phyloP scores from a whole-genome alignment of 345 rosid genomes.

The Mercurialis annua region DNA sequence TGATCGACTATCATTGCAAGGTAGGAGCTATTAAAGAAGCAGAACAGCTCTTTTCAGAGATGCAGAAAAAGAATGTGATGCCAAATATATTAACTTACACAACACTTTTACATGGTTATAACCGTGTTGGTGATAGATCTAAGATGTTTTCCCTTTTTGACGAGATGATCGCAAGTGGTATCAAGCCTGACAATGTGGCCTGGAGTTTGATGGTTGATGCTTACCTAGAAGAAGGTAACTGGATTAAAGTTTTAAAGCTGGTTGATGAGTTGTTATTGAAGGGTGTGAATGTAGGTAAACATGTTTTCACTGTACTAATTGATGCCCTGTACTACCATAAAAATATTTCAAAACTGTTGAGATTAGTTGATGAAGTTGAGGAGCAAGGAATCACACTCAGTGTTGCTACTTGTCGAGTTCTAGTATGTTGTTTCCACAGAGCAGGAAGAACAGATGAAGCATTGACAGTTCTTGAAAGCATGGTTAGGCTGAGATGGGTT shows the following conservation, averaged over 20 bases:
- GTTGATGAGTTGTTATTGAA: conserved; percentile 46
- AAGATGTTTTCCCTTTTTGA: conserved; percentile 53
- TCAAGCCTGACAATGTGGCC: conserved; percentile 62
- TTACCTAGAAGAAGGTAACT: conserved; percentile 49
- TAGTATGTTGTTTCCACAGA: conserved; percentile 45
- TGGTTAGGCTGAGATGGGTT: conserved; percentile 49
- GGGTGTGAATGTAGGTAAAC: conserved; percentile 35
- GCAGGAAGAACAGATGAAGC: conserved; percentile 46
- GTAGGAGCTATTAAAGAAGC: conserved; percentile 54
- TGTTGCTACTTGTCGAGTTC: conserved; percentile 40
- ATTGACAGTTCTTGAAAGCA: conserved; percentile 42
- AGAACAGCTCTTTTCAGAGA: conserved; percentile 46
- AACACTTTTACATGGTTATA: conserved; percentile 55
- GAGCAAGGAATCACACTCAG: conserved; percentile 45
- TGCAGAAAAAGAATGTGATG: conserved; percentile 47
- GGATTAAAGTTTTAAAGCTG: conserved; percentile 40
- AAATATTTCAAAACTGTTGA: conserved; percentile 20
- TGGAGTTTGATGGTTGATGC: conserved; percentile 50
- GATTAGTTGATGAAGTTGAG: conserved; percentile 34
- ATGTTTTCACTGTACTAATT: conserved; percentile 25
- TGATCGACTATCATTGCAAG: conserved; percentile 66
- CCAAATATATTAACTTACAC: conserved; percentile 58
- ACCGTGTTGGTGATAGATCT: conserved; percentile 36
- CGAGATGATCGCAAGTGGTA: conserved; percentile 50
- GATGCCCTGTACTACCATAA: conserved; percentile 27